Evolutionary conservation across 345 rosid species (phyloP), one percentile per base, ranked within the genome.

Genomic region (Psidium friedrichsthalianum): DNA sequence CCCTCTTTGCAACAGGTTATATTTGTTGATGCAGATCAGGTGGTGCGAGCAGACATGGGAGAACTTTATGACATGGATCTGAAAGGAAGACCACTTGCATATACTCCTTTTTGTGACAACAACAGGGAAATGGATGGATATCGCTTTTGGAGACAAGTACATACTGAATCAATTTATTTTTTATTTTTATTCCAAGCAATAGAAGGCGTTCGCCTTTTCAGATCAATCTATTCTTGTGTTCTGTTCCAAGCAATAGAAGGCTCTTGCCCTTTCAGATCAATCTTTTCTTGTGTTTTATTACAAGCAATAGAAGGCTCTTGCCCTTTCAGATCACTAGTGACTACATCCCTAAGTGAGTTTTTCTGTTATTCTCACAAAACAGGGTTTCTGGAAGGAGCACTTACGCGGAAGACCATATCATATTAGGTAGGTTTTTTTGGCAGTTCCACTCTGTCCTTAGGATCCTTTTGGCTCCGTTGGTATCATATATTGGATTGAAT

Each of bases 321-420:
- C 47, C 78, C 47, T 69, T 69, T 32, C 47, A 69, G 80, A 32
- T 69, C 80, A 69, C 18, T 69, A 36, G 47, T 69, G 47, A 36
- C 80, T 36, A 36, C 80, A 1, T 36, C 47, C 24, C 47, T 69
- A 18, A 36, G 80, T 82, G 1, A 57, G 44, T 29, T 40, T 36
- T 51, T 82, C 49, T 82, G 5, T 27, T 54, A 47, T 78, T 42
- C 22, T 42, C 42, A 54, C 84, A 36, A 69, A 69, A 85, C 89
- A 98, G 99, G 99, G 99, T 88, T 98, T 98, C 91, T 98, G 99
- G 99, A 98, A 86, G 92, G 99, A 98, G 83, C 99, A 98, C 93
- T 90, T 98, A 85, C 94, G 94, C 27, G 98, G 98, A 85, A 94
- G 82, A 86, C 94, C 99, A 85, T 98, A 96, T 89, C 99, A 98